Percentiles rank a stretch among this genome's conserved stretches.
Conservation (phyloP, 1,284 basidiomycete species). For the Rhodotorula sp. region DNA sequence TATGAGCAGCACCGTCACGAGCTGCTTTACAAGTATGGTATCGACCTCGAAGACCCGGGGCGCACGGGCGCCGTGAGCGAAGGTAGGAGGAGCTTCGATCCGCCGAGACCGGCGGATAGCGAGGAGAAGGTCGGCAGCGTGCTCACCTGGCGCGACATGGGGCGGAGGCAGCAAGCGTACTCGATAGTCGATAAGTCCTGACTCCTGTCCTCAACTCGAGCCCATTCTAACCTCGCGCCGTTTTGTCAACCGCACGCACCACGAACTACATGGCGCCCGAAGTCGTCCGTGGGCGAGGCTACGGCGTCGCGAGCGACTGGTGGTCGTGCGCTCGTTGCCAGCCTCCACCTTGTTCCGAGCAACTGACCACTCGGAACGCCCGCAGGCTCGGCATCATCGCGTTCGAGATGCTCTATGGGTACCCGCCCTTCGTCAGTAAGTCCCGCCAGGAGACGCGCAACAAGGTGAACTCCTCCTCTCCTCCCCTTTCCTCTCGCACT, state of each 20-base stretch:
- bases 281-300: conserved; percentile 81
- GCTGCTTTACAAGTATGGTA: conserved; percentile 86
- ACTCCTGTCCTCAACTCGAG: background rate
- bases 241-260: background rate
- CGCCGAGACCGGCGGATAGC: conserved; percentile 55
- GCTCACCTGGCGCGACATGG: conserved; percentile 92
- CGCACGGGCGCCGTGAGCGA: background rate
- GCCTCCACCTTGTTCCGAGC: background rate
- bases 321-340: conserved; percentile 59
- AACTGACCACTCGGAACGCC: background rate
- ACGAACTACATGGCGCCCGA: conserved; percentile 58
- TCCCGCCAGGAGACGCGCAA: conserved; percentile 78
- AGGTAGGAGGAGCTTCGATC: conserved; percentile 14
- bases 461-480: conserved; percentile 46
- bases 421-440: conserved; percentile 82
- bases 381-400: conserved; percentile 26
- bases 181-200: conserved; percentile 66
- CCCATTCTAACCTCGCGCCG: background rate
- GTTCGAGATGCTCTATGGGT: conserved; percentile 60
- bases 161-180: conserved; percentile 88
- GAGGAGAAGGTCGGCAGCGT: conserved; percentile 59
- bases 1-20: conserved; percentile 91
- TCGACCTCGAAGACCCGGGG: conserved; percentile 80
- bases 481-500: conserved; percentile 59
- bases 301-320: conserved; percentile 95